Evolutionary conservation across 257 asterid genomes (phyloP).

Genomic region (Nicotiana tabacum): DNA sequence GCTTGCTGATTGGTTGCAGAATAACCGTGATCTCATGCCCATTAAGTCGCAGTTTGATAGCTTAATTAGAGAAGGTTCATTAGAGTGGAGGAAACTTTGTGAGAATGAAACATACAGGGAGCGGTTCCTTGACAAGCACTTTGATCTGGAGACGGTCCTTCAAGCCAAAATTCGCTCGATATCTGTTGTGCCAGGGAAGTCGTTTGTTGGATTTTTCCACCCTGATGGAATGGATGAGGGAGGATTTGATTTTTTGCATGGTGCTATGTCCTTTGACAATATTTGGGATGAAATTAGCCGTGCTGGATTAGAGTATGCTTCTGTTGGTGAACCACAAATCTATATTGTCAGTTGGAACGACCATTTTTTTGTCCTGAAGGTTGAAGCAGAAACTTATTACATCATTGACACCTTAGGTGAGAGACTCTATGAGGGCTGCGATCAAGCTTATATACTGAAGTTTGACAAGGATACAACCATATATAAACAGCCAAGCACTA

Average conservation of each 20-base stretch:
- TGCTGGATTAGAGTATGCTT: slow-evolving; percentile 21
- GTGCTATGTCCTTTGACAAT: slow-evolving; percentile 91
- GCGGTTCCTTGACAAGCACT: slow-evolving; percentile 86
- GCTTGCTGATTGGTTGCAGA: slow-evolving; percentile 87
- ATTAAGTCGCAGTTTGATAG: slow-evolving; percentile 82
- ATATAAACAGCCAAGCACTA: slow-evolving; percentile 35
- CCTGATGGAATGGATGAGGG: slow-evolving; percentile 70
- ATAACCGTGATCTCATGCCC: slow-evolving; percentile 66
- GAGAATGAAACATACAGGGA: slow-evolving; percentile 57
- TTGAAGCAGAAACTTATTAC: slow-evolving; percentile 68
- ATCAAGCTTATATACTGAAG: slow-evolving; percentile 82
- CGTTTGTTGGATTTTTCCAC: slow-evolving; percentile 83
- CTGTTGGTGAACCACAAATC: slow-evolving; percentile 40
- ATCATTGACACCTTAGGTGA: slow-evolving; percentile 92
- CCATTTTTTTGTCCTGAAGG: slow-evolving; percentile 86
- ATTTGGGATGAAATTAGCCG: slow-evolving; percentile 84
- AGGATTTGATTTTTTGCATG: slow-evolving; percentile 67
- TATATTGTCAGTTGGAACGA: slow-evolving; percentile 95
- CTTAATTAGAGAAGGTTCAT: slow-evolving; percentile 83
- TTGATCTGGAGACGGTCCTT: slow-evolving; percentile 85
- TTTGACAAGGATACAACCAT: slow-evolving; percentile 57
- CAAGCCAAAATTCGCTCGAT: slow-evolving; percentile 65
- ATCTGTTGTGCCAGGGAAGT: slow-evolving; percentile 59
- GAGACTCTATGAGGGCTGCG: slow-evolving; percentile 86
- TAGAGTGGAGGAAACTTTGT: slow-evolving; percentile 91